Base-by-base conservation (phyloP, 169 alveolate genomes). In the Neospora caninum region DNA sequence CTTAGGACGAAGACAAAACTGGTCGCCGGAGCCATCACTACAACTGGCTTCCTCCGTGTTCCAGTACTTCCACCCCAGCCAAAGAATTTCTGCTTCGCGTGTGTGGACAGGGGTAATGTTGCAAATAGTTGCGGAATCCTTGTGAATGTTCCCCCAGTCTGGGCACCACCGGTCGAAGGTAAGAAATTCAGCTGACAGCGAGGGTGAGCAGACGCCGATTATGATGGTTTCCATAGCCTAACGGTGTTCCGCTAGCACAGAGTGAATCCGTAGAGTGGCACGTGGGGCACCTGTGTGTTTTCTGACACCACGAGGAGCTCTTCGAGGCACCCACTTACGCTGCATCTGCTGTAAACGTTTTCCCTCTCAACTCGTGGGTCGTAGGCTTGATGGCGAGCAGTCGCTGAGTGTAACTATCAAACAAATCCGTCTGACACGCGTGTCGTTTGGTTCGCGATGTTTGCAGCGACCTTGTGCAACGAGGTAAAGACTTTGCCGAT, bases 81-180 rank as follows among this genome's bases (percentile, higher is more conserved):
- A 22, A 78, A n/a, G 42, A n/a, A 38, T 16, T n/a, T 78, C 49
- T 78, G 86, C 86, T 78, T 36, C 86, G 45, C 86, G 42, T 78
- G 86, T n/a, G 86, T 78, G 86, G 45, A 78, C 49, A 78, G 86
- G 10, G 86, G 31, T 22, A 22, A 64, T 29, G 1, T 64, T 6
- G 1, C 22, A n/a, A 38, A 78, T 16, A 78, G 86, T 22, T 78
- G 86, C 31, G 86, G 86, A n/a, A n/a, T 78, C n/a, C 49, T 78
- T n/a, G 42, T 78, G 18, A 78, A 10, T n/a, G 86, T 78, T n/a
- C 86, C 86, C 43, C 29, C 86, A 7, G 10, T 16, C 39, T 13
- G 86, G 45, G 86, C 39, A 18, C 86, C 43, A 7, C 86, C 86
- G n/a, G 86, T 78, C 27, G n/a, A 16, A 78, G 45, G 86, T 78